A percentile compares a stretch with the other conserved stretches of the same genome.
These are phyloP conservation scores for Westerdykella ornata DNA, from an alignment of 2,329 filamentous ascomycete species.

Conservation along the genomic window DNA sequence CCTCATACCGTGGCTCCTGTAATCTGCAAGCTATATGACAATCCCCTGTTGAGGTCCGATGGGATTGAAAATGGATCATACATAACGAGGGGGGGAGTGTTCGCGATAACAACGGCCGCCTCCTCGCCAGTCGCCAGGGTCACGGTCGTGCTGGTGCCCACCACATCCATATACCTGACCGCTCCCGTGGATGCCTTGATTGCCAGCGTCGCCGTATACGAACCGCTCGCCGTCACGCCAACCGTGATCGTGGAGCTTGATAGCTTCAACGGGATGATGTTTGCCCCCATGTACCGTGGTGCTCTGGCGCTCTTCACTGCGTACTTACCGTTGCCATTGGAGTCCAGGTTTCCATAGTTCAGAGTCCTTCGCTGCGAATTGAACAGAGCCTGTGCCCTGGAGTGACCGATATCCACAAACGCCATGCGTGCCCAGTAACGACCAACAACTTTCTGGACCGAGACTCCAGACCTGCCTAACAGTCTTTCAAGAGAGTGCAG, in stretches of 20 bases:
- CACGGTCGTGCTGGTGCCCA: conserved; percentile 32
- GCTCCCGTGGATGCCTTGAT: conserved; percentile 29
- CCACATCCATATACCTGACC: conserved; percentile 37
- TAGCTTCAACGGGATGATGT: conserved; percentile 43
- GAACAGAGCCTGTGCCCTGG: conserved; percentile 38
- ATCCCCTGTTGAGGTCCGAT: conserved; percentile 11
- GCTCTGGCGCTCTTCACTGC: conserved; percentile 40
- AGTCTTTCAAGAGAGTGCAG: conserved; percentile 44
- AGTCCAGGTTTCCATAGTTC: conserved; percentile 42
- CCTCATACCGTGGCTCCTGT: conserved; percentile 15
- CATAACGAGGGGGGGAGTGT: conserved; percentile 43
- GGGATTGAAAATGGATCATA: conserved; percentile 35
- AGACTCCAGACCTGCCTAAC: conserved; percentile 21
- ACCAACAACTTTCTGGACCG: conserved; percentile 40
- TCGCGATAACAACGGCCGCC: conserved; percentile 44
- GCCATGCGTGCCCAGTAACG: conserved; percentile 51
- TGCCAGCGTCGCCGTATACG: conserved; percentile 28
- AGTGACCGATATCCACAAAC: conserved; percentile 46
- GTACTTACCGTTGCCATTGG: conserved; percentile 34
- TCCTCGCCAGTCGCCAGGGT: conserved; percentile 39
- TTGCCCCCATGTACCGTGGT: conserved; percentile 48
- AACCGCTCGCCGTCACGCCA: conserved; percentile 30
- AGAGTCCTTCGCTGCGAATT: conserved; percentile 30
- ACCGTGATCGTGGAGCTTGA: conserved; percentile 27
- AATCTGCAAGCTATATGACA: conserved; percentile 14